A percentile compares a stretch with the other conserved stretches of the same genome.
phyloP scores from a whole-genome alignment of 139 green algal species.

The Eudorina sp. region DNA sequence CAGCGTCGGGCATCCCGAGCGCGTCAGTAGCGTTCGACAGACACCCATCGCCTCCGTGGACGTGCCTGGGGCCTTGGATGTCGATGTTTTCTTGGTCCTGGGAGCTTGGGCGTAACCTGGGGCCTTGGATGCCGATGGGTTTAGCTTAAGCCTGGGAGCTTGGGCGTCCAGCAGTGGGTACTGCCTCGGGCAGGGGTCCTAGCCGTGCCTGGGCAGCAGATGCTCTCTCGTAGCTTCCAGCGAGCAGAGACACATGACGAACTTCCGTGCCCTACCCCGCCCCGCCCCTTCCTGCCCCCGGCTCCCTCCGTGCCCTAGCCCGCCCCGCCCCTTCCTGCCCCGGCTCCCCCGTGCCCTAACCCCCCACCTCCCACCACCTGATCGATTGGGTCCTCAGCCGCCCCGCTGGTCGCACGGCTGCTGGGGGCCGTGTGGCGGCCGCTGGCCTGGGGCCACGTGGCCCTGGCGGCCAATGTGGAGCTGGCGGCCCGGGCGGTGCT shows the following conservation, averaged over 20 bases:
- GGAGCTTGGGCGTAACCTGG: too few species aligned
- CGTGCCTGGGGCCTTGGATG: too few species aligned
- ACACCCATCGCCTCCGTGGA: too few species aligned
- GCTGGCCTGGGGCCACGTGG: not conserved
- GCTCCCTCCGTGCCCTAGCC: not conserved
- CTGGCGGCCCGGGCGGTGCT: not conserved
- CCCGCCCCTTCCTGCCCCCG: not conserved
- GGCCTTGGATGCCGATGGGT: too few species aligned
- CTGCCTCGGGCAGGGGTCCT: too few species aligned
- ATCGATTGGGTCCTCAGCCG: slow-evolving; percentile 1
- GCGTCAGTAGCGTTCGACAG: too few species aligned
- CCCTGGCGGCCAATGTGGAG: not conserved
- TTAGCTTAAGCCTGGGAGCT: too few species aligned
- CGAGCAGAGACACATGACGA: not conserved
- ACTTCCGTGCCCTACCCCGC: not conserved
- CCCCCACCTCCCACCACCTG: not conserved
- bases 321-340: not conserved
- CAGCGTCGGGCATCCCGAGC: too few species aligned
- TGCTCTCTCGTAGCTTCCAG: too few species aligned
- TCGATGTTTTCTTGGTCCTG: too few species aligned
- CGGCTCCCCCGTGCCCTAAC: not conserved
- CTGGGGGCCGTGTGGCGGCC: not conserved
- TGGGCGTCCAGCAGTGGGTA: too few species aligned
- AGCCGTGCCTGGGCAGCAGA: too few species aligned
- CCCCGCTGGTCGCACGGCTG: not conserved